Percentiles rank a stretch among this genome's conserved stretches.
phyloP scores from a whole-genome alignment of 2,329 filamentous ascomycete genomes.

The Stachybotrys elegans region DNA sequence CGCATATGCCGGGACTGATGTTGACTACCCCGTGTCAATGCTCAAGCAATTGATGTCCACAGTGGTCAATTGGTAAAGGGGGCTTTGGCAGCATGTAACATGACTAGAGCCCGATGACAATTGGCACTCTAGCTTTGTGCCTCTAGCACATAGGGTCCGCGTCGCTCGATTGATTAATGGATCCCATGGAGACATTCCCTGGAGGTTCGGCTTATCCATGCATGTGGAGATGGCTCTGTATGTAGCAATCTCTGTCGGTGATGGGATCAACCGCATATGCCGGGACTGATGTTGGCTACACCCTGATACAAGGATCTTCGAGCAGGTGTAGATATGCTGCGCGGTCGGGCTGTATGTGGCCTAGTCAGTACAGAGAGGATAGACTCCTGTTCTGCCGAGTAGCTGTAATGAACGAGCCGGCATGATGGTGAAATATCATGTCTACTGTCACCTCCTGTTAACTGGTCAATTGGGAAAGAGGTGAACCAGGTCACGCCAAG shows the following conservation, averaged over 20 bases:
- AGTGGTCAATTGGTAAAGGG: too few species aligned
- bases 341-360: neutral
- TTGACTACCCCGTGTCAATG: too few species aligned
- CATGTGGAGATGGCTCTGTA: conserved; percentile 1
- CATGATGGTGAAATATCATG: neutral
- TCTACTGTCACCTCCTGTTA: neutral
- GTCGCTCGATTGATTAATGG: neutral
- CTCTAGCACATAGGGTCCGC: too few species aligned
- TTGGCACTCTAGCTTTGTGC: too few species aligned
- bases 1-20: too few species aligned
- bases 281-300: neutral
- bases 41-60: too few species aligned
- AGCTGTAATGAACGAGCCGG: neutral
- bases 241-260: neutral
- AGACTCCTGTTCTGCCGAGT: neutral
- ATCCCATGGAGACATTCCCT: neutral
- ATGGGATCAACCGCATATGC: neutral
- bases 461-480: neutral
- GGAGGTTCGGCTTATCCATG: neutral
- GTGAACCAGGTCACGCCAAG: neutral
- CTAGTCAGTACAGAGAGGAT: neutral
- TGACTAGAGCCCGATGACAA: too few species aligned
- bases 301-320: neutral
- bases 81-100: too few species aligned
- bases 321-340: neutral